Evolutionary conservation across 2,329 filamentous ascomycete genomes (phyloP).

Genomic region (Furcasterigmium sp.): DNA sequence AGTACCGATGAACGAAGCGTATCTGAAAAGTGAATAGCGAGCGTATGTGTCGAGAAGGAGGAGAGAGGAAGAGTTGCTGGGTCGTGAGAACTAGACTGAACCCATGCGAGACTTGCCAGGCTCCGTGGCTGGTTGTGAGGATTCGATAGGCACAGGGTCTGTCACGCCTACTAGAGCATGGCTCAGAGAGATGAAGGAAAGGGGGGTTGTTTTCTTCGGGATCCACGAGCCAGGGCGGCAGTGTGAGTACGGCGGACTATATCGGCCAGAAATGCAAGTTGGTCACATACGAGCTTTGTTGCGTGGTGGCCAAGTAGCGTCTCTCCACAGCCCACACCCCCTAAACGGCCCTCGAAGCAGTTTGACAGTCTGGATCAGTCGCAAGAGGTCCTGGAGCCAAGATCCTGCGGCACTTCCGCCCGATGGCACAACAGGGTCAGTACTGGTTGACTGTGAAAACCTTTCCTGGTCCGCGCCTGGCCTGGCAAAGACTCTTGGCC

Average conservation of each 20-base stretch:
- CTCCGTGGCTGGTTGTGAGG: neutral
- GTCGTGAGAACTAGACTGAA: neutral
- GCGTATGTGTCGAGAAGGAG: neutral
- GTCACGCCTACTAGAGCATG: neutral
- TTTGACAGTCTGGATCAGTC: no score
- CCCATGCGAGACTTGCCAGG: neutral
- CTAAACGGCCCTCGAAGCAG: no score
- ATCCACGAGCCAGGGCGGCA: neutral
- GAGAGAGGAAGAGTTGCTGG: neutral
- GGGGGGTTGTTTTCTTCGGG: constrained; percentile 14
- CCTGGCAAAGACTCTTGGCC: no score
- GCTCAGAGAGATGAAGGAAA: constrained; percentile 3
- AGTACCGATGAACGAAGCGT: neutral
- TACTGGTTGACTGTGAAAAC: no score
- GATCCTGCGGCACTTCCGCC: no score
- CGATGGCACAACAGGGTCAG: no score
- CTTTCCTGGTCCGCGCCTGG: no score
- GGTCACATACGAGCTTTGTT: constrained; percentile 11
- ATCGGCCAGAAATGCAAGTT: constrained; percentile 5
- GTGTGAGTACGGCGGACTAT: constrained; percentile 4
- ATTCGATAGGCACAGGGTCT: neutral
- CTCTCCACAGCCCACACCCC: no score
- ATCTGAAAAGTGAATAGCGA: neutral
- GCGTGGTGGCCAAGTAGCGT: no score
- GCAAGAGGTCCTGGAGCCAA: no score